These are phyloP conservation scores for Rhododendron simsii DNA, from an alignment of 148 eudicot genomes.

Conservation along the genomic window DNA sequence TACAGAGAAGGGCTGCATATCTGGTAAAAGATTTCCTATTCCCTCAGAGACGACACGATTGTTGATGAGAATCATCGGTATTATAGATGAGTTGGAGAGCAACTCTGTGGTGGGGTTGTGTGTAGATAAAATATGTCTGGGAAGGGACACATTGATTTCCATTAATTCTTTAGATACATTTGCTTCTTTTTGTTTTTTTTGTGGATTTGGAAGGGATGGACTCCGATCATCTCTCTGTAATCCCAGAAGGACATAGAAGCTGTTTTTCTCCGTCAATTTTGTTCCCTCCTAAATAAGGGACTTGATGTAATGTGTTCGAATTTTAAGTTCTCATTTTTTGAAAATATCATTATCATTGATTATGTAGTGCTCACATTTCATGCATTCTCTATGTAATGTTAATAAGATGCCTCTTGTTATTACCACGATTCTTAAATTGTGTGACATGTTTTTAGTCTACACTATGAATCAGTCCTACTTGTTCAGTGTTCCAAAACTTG, in stretches of 20 bases:
- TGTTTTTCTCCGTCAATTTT: constrained; percentile 4
- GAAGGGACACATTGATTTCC: constrained; percentile 11
- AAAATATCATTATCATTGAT: background rate
- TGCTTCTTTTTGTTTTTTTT: constrained; percentile 27
- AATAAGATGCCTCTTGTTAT: background rate
- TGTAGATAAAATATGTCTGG: constrained; percentile 21
- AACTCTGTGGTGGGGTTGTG: constrained; percentile 10
- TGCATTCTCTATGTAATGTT: background rate
- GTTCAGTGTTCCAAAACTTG: no score
- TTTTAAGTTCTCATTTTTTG: background rate
- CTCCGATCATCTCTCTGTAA: constrained; percentile 26
- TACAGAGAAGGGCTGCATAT: constrained; percentile 10
- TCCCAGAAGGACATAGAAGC: constrained; percentile 37
- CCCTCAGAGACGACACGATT: constrained; percentile 3
- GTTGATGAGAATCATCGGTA: constrained; percentile 3
- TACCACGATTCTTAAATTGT: background rate
- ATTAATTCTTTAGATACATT: constrained; percentile 47
- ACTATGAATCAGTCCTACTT: background rate
- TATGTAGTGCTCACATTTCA: background rate
- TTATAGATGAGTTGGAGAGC: background rate
- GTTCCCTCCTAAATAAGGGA: constrained; percentile 18
- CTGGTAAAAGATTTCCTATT: constrained; percentile 2
- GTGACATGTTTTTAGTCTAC: background rate
- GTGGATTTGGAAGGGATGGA: constrained; percentile 31
- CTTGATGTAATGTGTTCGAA: constrained; percentile 4